phyloP scores from a whole-genome alignment of 257 asterid genomes.

The Euphrasia confusa region DNA sequence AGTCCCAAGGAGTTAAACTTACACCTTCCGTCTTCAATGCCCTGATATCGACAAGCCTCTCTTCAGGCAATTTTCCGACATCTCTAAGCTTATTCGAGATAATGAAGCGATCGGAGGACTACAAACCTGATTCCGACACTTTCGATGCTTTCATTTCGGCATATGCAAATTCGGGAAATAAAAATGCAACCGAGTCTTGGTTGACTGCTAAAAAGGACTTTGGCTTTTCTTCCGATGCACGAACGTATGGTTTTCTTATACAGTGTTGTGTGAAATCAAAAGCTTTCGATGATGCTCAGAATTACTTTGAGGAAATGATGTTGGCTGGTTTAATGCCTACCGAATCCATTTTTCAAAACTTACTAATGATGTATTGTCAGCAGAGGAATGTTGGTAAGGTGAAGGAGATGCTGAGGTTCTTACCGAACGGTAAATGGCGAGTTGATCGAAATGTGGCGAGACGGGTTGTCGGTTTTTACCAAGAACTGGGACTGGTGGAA shows the following conservation, averaged over 20 bases:
- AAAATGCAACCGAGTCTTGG: conserved; percentile 40
- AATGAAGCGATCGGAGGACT: conserved; percentile 39
- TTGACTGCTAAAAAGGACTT: conserved; percentile 29
- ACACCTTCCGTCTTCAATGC: conserved; percentile 36
- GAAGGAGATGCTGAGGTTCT: conserved; percentile 27
- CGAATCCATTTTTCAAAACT: conserved; percentile 25
- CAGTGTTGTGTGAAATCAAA: conserved; percentile 32
- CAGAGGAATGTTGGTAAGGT: conserved; percentile 24
- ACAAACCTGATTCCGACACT: conserved; percentile 37
- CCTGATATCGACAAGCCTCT: conserved; percentile 42
- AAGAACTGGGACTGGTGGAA: conserved; percentile 30
- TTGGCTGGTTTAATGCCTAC: conserved; percentile 30
- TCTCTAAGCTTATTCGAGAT: conserved; percentile 50
- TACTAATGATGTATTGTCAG: conserved; percentile 32
- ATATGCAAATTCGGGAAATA: conserved; percentile 40
- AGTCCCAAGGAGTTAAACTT: conserved; percentile 42
- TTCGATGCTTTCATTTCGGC: conserved; percentile 36
- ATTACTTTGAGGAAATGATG: conserved; percentile 38
- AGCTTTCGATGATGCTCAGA: conserved; percentile 38
- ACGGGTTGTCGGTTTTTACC: conserved; percentile 28
- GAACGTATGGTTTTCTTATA: conserved; percentile 37
- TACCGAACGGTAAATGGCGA: conserved; percentile 9
- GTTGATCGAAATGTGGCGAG: conserved; percentile 16
- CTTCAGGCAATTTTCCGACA: conserved; percentile 38
- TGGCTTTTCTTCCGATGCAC: conserved; percentile 34